These are phyloP conservation scores for Paradendryphiella salina DNA, from an alignment of 2,329 filamentous ascomycete species.

Conservation along the genomic window DNA sequence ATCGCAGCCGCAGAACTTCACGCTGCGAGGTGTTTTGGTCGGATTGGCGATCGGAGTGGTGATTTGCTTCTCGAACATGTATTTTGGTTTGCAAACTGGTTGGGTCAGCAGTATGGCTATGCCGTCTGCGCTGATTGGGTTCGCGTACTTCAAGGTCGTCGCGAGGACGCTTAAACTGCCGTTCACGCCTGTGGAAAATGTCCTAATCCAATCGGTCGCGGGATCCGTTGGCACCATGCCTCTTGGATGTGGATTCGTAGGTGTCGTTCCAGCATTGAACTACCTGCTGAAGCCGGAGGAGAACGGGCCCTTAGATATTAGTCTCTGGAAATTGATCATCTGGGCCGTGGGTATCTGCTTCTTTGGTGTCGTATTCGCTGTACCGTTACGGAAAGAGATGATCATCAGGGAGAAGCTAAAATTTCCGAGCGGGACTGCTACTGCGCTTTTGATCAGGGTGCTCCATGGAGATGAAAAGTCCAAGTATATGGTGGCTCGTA, in stretches of 20 bases:
- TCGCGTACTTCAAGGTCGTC: conserved; percentile 85
- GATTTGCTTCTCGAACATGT: conserved; percentile 97
- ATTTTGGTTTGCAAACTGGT: conserved; percentile 93
- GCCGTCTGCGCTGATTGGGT: conserved; percentile 91
- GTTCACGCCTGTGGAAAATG: conserved; percentile 94
- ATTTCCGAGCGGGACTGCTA: conserved; percentile 94
- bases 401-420: conserved; percentile 90
- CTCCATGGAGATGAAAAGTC: conserved; percentile 67
- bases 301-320: conserved; percentile 72
- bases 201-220: conserved; percentile 92
- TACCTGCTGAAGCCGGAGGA: conserved; percentile 79
- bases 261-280: conserved; percentile 89
- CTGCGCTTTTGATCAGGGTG: conserved; percentile 88
- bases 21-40: conserved; percentile 74
- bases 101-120: conserved; percentile 92
- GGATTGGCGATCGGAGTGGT: conserved; percentile 84
- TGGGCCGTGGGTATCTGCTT: conserved; percentile 95
- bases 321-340: conserved; percentile 75
- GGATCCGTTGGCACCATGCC: conserved; percentile 97
- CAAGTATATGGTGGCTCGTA: conserved; percentile 10
- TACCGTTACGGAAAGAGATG: conserved; percentile 85
- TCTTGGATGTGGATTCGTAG: conserved; percentile 91
- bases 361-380: conserved; percentile 95
- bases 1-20: conserved; percentile 71
- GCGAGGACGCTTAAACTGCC: conserved; percentile 73